Evolutionary conservation across 2,329 filamentous ascomycete species (phyloP), one percentile per base, ranked within the genome.

Genomic region (Botrytis aclada): DNA sequence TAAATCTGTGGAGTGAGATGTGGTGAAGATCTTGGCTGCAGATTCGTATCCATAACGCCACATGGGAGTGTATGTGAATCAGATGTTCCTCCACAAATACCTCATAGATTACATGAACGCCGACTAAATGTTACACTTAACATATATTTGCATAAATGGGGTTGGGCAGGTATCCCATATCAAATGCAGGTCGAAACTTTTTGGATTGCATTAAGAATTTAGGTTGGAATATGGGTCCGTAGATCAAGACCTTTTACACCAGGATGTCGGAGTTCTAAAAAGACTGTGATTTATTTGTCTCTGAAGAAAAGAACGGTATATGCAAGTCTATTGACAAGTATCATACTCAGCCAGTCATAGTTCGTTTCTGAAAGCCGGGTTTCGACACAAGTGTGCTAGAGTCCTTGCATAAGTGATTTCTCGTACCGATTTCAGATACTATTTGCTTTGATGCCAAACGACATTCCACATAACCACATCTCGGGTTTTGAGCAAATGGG

Each of bases 361-460:
- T 22, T 39, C 14, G 34, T 61, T 14, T 58, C 37, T 29, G 29
- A 29, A 61, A 51, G 61, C 39, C 75, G 37, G 29, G 18, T 97
- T 80, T 97, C 94, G 0, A 93, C 93, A 0, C 92, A 85, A 0
- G 94, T 94, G 84, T 97, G 94, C 81, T 97, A 94, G 65, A 45
- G 51, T 51, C 32, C 16, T 51, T 25, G 18, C 22, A 18, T 71
- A 25, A 63, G 74, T 51, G 66, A 22, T 45, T 43, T 16, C 47
- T 32, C 29, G 39, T 18, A 16, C 43, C 18, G 32, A 41, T 65
- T 63, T 74, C 74, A 3, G 91, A 94, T 37, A 51, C 47, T 4
- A 6, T 14, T 51, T 5, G 47, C 47, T 51, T 51, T 1, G 47
- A 97, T 85, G 43, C 94, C 94, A 79, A 97, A 97, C 22, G 0